Base-by-base conservation (phyloP, 2,329 filamentous ascomycete species). In the Beauveria medogensis region DNA sequence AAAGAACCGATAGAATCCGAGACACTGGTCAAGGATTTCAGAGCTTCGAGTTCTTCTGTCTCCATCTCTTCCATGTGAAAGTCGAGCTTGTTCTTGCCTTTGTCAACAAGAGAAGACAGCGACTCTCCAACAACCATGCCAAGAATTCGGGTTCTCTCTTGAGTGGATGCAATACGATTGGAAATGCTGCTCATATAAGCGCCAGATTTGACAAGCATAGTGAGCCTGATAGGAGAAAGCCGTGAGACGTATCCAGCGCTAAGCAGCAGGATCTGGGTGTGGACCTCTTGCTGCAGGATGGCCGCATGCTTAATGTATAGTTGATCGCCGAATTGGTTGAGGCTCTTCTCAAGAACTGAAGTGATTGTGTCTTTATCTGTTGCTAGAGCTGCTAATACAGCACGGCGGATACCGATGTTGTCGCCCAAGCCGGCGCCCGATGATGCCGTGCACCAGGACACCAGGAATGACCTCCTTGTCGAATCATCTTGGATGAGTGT, bases 121-220 rank as follows among this genome's bases (percentile, higher is more conserved):
- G 87, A 84, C 65, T 91, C 91, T 5, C 91, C 94, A 37, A 96
- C 86, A 2, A 90, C 80, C 85, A 99, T 95, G 0, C 94, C 94
- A 0, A 99, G 79, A 66, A 96, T 90, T 20, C 92, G 84, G 18
- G 90, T 87, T 65, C 87, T 82, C 7, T 78, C 78, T 46, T 94
- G 92, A 4, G 91, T 87, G 18, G 91, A 83, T 14, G 86, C 85
- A 7, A 99, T 83, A 26, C 92, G 84, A 70, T 95, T 96, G 1
- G 94, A 97, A 40, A 97, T 86, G 7, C 87, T 82, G 64, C 83
- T 87, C 54, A 96, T 79, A 68, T 96, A 95, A 1, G 80, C 70
- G 20, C 87, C 83, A 1, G 91, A 91, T 58, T 89, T 86, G 57
- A 90, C 81, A 37, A 92, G 77, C 63, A 89, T 80, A 3, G 82